Base-by-base conservation (phyloP, 345 rosid genomes). In the Gossypium bickii region DNA sequence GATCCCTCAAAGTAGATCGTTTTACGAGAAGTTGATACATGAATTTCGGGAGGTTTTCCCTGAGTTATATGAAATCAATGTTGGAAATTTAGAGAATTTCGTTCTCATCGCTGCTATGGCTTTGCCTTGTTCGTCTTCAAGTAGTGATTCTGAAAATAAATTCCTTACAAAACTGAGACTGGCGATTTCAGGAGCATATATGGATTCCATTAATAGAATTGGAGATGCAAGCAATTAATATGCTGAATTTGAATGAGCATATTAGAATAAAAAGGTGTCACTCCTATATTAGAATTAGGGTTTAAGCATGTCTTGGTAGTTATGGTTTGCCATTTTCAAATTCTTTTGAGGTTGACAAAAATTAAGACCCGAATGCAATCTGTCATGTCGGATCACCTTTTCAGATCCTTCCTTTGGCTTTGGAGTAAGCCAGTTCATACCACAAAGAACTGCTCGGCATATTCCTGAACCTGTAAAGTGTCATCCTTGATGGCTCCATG, bases 401-500 rank as follows among this genome's bases (percentile, higher is more conserved):
- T 78, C 69, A 81, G 71, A 83, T 82, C 82, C 93, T 86, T 13
- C 90, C 91, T 74, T 87, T 89, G 0, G 87, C 87, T 75, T 87
- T 89, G 0, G 76, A 73, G 55, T 87, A 87, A 38, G 90, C 90
- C 77, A 85, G 63, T 79, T 87, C 90, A 0, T 89, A 89, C 93
- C 90, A 89, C 47, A 87, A 66, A 1, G 90, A 89, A 59, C 89
- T 85, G 78, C 90, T 85, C 0, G 89, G 85, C 0, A 89, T 87
- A 73, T 90, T 90, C 17, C 94, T 91, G 65, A 87, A 88, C 74
- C 92, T 73, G 43, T 88, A 76, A 0, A 90, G 78, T 12, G 91
- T 90, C 92, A 90, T 88, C 70, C 89, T 80, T 0, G 89, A 88
- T 3, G 95, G 91, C 34, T 88, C 91, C 78, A 85, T 85, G 51